phyloP scores from a whole-genome alignment of 1,284 basidiomycete species.

The Phellopilus nigrolimitatus region DNA sequence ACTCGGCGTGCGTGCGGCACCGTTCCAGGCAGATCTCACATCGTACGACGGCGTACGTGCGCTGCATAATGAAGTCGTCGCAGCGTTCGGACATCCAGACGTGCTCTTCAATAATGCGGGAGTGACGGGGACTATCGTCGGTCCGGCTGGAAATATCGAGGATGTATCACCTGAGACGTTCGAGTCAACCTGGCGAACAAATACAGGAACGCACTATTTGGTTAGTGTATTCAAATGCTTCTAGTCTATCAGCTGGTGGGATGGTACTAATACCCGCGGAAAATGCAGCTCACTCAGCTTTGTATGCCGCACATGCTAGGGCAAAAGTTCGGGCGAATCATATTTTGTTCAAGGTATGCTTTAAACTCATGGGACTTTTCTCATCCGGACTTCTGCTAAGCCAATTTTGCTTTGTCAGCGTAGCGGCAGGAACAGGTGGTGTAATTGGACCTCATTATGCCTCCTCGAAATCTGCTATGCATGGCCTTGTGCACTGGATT shows the following conservation, averaged over 20 bases:
- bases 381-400: background rate
- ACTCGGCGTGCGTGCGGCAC: slow-evolving; percentile 34
- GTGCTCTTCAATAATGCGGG: slow-evolving; percentile 52
- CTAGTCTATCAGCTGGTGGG: background rate
- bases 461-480: slow-evolving; percentile 50
- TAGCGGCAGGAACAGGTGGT: slow-evolving; percentile 43
- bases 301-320: slow-evolving; percentile 47
- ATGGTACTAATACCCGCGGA: background rate
- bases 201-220: slow-evolving; percentile 43
- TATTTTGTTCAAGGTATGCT: slow-evolving; percentile 44
- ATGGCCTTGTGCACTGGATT: slow-evolving; percentile 53
- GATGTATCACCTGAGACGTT: slow-evolving; percentile 41
- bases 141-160: slow-evolving; percentile 42
- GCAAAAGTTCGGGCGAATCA: slow-evolving; percentile 45
- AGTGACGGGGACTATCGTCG: slow-evolving; percentile 37
- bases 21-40: slow-evolving; percentile 45
- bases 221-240: slow-evolving; percentile 26
- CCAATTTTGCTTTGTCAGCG: slow-evolving; percentile 24
- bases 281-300: slow-evolving; percentile 41
- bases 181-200: slow-evolving; percentile 45
- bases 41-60: slow-evolving; percentile 40
- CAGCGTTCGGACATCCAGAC: slow-evolving; percentile 42
- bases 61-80: slow-evolving; percentile 40
- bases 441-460: slow-evolving; percentile 54
- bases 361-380: too few relatives aligned